These are phyloP conservation scores for Ascochyta viciae-villosae DNA, from an alignment of 2,329 filamentous ascomycete species.

Conservation along the genomic window DNA sequence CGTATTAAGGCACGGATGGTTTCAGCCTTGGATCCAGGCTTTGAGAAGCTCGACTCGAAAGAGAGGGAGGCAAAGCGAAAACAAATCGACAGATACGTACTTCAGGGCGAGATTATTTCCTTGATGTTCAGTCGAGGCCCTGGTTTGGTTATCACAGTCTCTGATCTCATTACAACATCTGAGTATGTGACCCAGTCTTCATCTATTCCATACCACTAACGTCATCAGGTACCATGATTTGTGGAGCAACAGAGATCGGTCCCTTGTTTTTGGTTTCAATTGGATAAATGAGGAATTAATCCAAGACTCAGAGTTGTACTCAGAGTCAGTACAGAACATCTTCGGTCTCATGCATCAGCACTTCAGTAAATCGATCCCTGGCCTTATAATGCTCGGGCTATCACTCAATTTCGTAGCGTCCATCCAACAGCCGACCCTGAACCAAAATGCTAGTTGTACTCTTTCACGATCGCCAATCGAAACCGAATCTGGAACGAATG, in stretches of 20 bases:
- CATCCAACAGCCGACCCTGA: neutral
- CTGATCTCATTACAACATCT: neutral
- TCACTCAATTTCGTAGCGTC: neutral
- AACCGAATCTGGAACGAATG: neutral
- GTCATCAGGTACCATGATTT: neutral
- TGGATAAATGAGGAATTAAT: neutral
- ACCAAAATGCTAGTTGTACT: neutral
- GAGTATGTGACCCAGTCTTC: neutral
- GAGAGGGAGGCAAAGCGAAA: neutral
- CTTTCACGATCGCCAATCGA: neutral
- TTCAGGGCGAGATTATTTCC: neutral
- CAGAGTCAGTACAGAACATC: neutral
- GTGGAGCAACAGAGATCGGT: neutral
- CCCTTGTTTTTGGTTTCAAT: neutral
- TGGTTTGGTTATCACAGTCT: neutral
- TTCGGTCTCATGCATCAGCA: neutral
- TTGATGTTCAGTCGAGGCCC: neutral
- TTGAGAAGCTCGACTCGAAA: neutral
- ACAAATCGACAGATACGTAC: neutral
- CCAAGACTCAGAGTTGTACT: neutral
- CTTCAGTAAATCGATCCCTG: neutral
- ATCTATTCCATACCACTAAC: neutral
- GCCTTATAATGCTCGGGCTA: neutral
- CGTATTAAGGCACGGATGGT: neutral
- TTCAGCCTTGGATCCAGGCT: neutral